These are phyloP conservation scores for Herpetospermum pedunculosum DNA, from an alignment of 306 rosid genomes.

Conservation along the genomic window DNA sequence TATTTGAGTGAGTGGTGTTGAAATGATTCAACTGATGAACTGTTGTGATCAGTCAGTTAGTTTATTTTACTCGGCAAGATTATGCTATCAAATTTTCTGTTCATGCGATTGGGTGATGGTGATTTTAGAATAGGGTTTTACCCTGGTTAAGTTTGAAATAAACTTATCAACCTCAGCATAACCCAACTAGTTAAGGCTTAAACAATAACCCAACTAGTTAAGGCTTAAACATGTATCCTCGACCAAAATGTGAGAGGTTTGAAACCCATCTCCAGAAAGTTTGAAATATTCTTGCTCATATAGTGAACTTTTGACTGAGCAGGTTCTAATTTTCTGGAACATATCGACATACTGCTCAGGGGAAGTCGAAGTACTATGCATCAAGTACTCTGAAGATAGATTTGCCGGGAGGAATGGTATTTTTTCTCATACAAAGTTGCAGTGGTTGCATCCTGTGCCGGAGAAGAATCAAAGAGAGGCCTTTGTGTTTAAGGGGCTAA, in stretches of 20 bases:
- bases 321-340: not conserved
- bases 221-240: no score
- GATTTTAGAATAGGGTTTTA: not conserved
- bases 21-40: not conserved
- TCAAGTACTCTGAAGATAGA: slow-evolving; percentile 14
- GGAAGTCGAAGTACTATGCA: not conserved
- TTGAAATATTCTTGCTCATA: not conserved
- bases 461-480: slow-evolving; percentile 17
- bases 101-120: not conserved
- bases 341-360: not conserved
- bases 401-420: slow-evolving; percentile 59
- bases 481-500: slow-evolving; percentile 37
- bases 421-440: slow-evolving; percentile 23
- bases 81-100: not conserved
- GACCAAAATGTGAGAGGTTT: no score
- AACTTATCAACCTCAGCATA: no score
- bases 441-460: slow-evolving; percentile 15
- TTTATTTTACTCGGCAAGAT: not conserved
- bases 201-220: no score
- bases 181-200: no score
- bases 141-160: not conserved
- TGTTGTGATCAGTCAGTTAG: not conserved
- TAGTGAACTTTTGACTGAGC: not conserved
- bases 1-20: not conserved
- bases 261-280: not conserved